phyloP scores from a whole-genome alignment of 2,329 filamentous ascomycete genomes.

The Clarireedia hainanense region DNA sequence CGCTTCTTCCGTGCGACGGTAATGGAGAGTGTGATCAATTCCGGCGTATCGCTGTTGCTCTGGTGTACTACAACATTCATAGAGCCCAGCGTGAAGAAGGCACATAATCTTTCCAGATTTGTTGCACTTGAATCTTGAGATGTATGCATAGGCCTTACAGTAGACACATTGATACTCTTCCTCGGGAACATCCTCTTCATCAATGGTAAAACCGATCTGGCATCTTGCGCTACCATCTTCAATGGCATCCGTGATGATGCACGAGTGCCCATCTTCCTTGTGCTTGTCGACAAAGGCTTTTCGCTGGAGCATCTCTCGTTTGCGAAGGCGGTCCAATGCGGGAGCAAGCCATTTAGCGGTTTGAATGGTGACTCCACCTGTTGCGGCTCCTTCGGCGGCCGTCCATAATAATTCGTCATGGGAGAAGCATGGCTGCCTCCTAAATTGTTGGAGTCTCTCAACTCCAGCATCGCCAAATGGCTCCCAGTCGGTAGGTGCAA shows the following conservation, averaged over 20 bases:
- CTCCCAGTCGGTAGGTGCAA: conserved; percentile 93
- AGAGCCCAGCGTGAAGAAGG: conserved; percentile 69
- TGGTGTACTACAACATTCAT: conserved; percentile 68
- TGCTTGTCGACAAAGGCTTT: conserved; percentile 62
- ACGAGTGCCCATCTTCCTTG: conserved; percentile 36
- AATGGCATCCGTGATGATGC: conserved; percentile 24
- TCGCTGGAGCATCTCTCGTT: conserved; percentile 63
- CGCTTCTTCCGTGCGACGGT: conserved; percentile 66
- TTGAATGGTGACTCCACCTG: conserved; percentile 60
- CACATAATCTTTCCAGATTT: conserved; percentile 77
- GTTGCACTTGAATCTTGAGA: conserved; percentile 82
- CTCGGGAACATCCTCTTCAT: conserved; percentile 72
- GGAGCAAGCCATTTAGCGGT: conserved; percentile 94
- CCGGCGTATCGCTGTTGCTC: conserved; percentile 62
- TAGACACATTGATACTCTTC: conserved; percentile 88
- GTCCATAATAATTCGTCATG: conserved; percentile 93
- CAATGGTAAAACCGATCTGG: conserved; percentile 52
- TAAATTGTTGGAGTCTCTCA: conserved; percentile 75
- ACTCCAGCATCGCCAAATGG: conserved; percentile 83
- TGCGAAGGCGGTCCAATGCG: conserved; percentile 70
- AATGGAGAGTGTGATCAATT: conserved; percentile 65
- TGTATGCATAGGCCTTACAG: conserved; percentile 87
- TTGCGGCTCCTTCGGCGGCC: conserved; percentile 70
- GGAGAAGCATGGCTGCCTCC: conserved; percentile 91
- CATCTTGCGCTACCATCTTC: conserved; percentile 37